Percentiles rank a stretch among this genome's conserved stretches.
Conservation (phyloP, 768 basidiomycete species). For the Podaxis sp. region DNA sequence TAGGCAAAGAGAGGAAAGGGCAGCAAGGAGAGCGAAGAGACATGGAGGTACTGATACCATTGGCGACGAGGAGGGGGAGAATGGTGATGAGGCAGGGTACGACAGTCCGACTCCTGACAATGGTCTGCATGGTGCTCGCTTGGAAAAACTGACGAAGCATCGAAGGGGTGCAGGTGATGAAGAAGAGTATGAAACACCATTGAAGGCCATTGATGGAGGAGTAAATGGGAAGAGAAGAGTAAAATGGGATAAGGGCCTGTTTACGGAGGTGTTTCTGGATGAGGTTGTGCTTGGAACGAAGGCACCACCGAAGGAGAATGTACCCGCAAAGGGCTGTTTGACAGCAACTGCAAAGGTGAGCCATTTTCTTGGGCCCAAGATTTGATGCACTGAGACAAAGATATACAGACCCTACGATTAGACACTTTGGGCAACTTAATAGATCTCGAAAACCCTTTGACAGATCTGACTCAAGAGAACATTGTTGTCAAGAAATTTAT, state of each 20-base stretch:
- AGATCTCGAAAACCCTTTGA: constrained; percentile 52
- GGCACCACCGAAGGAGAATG: constrained; percentile 37
- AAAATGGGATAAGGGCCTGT: constrained; percentile 75
- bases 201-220: constrained; percentile 38
- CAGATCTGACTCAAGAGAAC: constrained; percentile 60
- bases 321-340: constrained; percentile 59
- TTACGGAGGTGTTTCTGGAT: constrained; percentile 59
- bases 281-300: constrained; percentile 55
- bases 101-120: constrained; percentile 9
- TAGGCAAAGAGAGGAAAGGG: constrained; percentile 53
- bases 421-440: constrained; percentile 74
- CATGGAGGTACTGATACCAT: constrained; percentile 31
- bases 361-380: not conserved
- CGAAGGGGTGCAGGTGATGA: constrained; percentile 75
- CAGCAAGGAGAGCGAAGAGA: constrained; percentile 55
- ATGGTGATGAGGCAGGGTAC: constrained; percentile 23
- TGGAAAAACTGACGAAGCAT: constrained; percentile 33
- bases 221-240: constrained; percentile 52
- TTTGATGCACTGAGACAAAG: constrained; percentile 7
- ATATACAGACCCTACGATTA: constrained; percentile 50
- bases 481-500: constrained; percentile 76
- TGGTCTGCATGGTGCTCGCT: not conserved
- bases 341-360: constrained; percentile 66
- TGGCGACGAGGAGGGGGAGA: constrained; percentile 24
- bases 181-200: constrained; percentile 73